These are phyloP conservation scores for Lonicera japonica DNA, from an alignment of 129 eudicot genomes.

Conservation along the genomic window DNA sequence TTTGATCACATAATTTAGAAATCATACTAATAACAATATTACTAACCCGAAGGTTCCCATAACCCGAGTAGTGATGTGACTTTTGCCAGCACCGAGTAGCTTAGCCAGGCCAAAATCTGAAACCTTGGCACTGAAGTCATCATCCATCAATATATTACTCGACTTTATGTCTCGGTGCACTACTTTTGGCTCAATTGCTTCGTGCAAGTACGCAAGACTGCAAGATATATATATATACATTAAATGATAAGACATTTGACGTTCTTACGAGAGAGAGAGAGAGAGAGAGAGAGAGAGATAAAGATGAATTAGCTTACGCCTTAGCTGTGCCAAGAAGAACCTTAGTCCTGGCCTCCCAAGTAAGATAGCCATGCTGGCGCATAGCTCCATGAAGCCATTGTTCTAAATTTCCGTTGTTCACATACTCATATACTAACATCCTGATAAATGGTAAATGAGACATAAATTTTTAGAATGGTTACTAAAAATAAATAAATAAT, in stretches of 20 bases:
- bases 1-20: no score
- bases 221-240: slow-evolving; percentile 18
- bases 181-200: slow-evolving; percentile 88
- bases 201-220: slow-evolving; percentile 87
- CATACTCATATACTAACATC: slow-evolving; percentile 82
- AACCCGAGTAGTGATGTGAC: slow-evolving; percentile 86
- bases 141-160: slow-evolving; percentile 76
- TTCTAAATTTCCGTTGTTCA: slow-evolving; percentile 75
- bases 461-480: neutral
- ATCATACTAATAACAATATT: neutral
- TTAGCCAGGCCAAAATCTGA: slow-evolving; percentile 89
- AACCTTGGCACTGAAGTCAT: slow-evolving; percentile 74
- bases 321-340: slow-evolving; percentile 86
- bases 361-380: slow-evolving; percentile 81
- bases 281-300: neutral
- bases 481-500: neutral
- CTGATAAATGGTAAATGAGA: slow-evolving; percentile 27
- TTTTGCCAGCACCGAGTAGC: slow-evolving; percentile 81
- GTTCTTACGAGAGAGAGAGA: no score
- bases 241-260: slow-evolving; percentile 16
- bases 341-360: slow-evolving; percentile 92
- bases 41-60: slow-evolving; percentile 98
- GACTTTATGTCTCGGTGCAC: slow-evolving; percentile 89
- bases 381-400: slow-evolving; percentile 93
- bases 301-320: slow-evolving; percentile 52